Percentiles rank a stretch among this genome's conserved stretches.
phyloP scores from a whole-genome alignment of 1,284 basidiomycete genomes.

The Bondarzewia mesenterica region DNA sequence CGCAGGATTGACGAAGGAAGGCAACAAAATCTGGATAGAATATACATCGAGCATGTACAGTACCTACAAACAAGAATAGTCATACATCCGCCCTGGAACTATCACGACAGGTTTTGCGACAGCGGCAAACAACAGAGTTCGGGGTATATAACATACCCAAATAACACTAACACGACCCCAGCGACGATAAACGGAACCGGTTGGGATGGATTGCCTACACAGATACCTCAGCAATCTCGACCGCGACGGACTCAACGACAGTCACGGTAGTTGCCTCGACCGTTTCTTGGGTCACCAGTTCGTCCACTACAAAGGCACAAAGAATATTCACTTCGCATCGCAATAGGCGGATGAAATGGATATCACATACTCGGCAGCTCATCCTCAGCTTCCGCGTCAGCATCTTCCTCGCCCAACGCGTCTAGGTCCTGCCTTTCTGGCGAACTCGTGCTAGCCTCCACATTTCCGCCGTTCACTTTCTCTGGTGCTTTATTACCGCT shows the following conservation, averaged over 20 bases:
- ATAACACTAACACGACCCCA: not conserved
- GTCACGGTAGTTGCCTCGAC: not conserved
- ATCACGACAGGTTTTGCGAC: not conserved
- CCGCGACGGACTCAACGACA: not conserved
- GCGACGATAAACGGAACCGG: not conserved
- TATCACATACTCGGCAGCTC: slow-evolving; percentile 9
- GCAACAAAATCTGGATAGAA: not conserved
- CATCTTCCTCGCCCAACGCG: slow-evolving; percentile 11
- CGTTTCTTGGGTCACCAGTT: too few relatives aligned
- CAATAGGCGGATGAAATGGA: not conserved
- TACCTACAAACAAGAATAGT: not conserved
- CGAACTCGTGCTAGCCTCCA: slow-evolving; percentile 5
- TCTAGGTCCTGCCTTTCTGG: slow-evolving; percentile 9
- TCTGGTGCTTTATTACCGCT: too few relatives aligned
- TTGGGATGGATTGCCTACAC: not conserved
- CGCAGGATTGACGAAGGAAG: slow-evolving; percentile 24
- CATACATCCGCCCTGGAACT: not conserved
- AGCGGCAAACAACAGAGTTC: not conserved
- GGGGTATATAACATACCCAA: not conserved
- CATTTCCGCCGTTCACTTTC: slow-evolving; percentile 3
- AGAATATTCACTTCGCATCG: not conserved
- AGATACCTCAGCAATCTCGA: not conserved
- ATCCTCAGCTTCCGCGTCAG: slow-evolving; percentile 11
- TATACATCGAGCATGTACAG: slow-evolving; percentile 1
- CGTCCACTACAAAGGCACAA: not conserved